Base-by-base conservation (phyloP, 2,329 filamentous ascomycete species). In the Sporothrix protearum region DNA sequence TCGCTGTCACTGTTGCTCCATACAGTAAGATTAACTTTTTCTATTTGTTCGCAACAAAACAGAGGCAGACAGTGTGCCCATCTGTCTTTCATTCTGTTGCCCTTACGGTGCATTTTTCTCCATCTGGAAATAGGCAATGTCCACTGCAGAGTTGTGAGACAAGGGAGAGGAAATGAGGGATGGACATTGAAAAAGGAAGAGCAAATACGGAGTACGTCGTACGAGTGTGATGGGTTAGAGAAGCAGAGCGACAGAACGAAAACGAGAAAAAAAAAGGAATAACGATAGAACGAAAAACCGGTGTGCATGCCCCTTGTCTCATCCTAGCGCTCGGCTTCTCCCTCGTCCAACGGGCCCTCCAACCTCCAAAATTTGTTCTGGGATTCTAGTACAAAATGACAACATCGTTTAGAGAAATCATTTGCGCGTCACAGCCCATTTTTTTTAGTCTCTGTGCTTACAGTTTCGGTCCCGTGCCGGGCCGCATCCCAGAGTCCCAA, bases 401-500 rank as follows among this genome's bases (percentile, higher is more conserved):
- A n/a, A n/a, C n/a, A n/a, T n/a, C n/a, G n/a, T n/a, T n/a, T n/a
- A n/a, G n/a, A n/a, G n/a, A n/a, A n/a, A 64, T 45, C 12, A 36
- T 45, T 45, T 28, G 36, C 28, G 59, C 59, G 19, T 19, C 22
- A 9, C 12, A 33, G 8, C 2, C 22, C 14, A 14, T 66, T n/a
- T n/a, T n/a, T 42, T 49, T 49, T 66, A 49, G 63, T 49, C 63
- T 28, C n/a, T 66, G 61, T 30, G 25, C 39, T 64, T 45, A 30
- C 61, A n/a, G 39, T 49, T 47, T 66, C 63, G 63, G 63, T 66
- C 63, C 63, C 63, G 63, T 66, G 63, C 63, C 63, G 63, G 61
- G 63, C 63, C 63, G 63, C 63, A 66, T 49, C 59, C 59, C 59
- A 64, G 14, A 42, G 59, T 45, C 59, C 45, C 59, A 63, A 63